Base-by-base conservation (phyloP, 2,329 filamentous ascomycete genomes). In the Fusarium devonianum region DNA sequence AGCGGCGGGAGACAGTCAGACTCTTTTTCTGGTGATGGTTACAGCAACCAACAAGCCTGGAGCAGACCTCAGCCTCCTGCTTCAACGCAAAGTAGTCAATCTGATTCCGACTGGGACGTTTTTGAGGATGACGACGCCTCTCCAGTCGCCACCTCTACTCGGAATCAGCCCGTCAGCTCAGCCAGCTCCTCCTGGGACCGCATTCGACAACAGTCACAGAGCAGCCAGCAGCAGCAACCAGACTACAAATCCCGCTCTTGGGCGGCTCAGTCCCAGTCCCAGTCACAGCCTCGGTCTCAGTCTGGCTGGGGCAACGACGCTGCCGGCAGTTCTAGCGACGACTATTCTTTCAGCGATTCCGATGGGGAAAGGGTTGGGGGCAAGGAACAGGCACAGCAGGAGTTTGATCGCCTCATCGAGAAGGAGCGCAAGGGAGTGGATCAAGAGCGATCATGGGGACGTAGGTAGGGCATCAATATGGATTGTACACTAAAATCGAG, bases 371-470 rank as follows among this genome's bases (percentile, higher is more conserved):
- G 63, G 47, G 56, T 60, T 4, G 61, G 67, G 12, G 71, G 71
- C 32, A 79, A 74, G 61, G 71, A 71, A 7, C 71, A 77, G 53
- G 78, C 79, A 5, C 79, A 82, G 49, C 73, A 69, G 49, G 77
- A 82, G 21, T 82, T 81, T 56, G 79, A 82, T 49, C 69, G 68
- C 14, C 67, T 81, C 48, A 46, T 81, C 3, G 78, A 81, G 30
- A 67, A 70, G 11, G 79, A 81, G 49, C 68, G 74, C 16, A 63
- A 52, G 12, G 69, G 67, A 16, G 49, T 43, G 4, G 67, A 69
- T 4, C 67, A 71, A 39, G 64, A 63, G 18, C 53, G 43, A 4
- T 51, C 64, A 4, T 72, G 67, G 66, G 36, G 47, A 17, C 52
- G 52, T 16, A 53, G 35, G 18, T 56, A 56, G 21, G 25, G 23